Evolutionary conservation across 108 stramenopile genomes (phyloP), one percentile per base, ranked within the genome.

Genomic region (Nitzschia sp.): DNA sequence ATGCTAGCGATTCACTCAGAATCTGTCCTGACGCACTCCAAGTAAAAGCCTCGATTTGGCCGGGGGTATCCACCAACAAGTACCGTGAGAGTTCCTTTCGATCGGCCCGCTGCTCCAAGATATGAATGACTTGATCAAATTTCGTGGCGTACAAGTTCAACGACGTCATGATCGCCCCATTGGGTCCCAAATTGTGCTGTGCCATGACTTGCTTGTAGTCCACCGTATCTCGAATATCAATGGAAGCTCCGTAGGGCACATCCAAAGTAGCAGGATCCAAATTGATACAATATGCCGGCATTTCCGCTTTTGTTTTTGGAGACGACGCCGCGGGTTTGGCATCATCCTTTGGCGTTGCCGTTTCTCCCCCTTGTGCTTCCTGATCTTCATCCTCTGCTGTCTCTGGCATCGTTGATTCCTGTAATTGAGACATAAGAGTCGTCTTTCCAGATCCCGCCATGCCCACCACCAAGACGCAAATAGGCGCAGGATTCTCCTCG

Each of bases 11-110:
- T 57, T 97, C 96, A 26, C 95, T 92, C 38, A 98, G 84, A 58
- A 99, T 98, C 45, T 83, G 63, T 27, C 99, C 99, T 11, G 96
- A 97, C 2, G 99, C 99, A 34, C 92, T 94, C 99, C 99, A 99
- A 1, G 98, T 97, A 86, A 99, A 99, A 33, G 95, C 95, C 82
- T 99, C 99, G 66, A 99, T 99, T 81, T 99, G 98, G 25, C 99
- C 99, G 16, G 98, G 98, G 11, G 98, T 99, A 77, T 99, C 98
- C 32, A 99, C 88, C 30, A 99, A 75, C 29, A 97, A 84, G 77
- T 94, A 96, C 31, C 89, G 83, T 36, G 86, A 72, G 2, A 75
- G 41, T 33, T 76, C 28, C 9, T 78, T 41, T 2, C 45, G 65
- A 35, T 76, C 80, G 4, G 87, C 82, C 27, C 98, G 76, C 41